Percentiles rank a stretch among this genome's conserved stretches.
These are phyloP conservation scores for Yamadazyma endophytica DNA, from an alignment of 805 yeast species.

Conservation along the genomic window DNA sequence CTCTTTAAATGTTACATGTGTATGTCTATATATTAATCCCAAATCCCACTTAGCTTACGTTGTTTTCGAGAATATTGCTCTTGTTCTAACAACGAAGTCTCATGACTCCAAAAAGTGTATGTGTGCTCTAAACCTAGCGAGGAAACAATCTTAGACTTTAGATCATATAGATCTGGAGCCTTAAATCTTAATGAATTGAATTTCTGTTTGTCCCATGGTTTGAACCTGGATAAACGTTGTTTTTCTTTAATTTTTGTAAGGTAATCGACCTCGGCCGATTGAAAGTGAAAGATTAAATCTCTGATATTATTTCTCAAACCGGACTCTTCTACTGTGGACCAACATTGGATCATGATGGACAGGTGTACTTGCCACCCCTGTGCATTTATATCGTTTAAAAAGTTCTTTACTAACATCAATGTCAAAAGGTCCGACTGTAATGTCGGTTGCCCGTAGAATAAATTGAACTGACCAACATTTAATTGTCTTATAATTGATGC, in stretches of 20 bases:
- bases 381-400: constrained; percentile 11
- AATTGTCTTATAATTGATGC: constrained; percentile 11
- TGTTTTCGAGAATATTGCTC: constrained; percentile 24
- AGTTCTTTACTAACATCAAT: constrained; percentile 15
- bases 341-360: constrained; percentile 25
- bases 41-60: constrained; percentile 14
- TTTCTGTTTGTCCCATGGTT: constrained; percentile 14
- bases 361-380: constrained; percentile 7
- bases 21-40: constrained; percentile 8
- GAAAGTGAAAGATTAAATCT: constrained; percentile 6
- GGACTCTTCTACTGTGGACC: constrained; percentile 29
- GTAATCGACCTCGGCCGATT: constrained; percentile 1
- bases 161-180: not conserved
- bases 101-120: constrained; percentile 22
- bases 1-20: not conserved
- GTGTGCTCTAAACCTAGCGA: not conserved
- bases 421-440: constrained; percentile 22
- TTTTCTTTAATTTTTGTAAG: constrained; percentile 2
- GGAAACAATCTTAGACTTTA: not conserved
- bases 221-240: constrained; percentile 7
- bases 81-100: constrained; percentile 21
- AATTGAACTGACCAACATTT: constrained; percentile 12
- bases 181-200: constrained; percentile 19
- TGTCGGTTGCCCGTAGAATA: constrained; percentile 26
- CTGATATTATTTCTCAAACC: constrained; percentile 13